phyloP scores from a whole-genome alignment of 371 early-diverging fungal genomes.

The Mucor indicus region DNA sequence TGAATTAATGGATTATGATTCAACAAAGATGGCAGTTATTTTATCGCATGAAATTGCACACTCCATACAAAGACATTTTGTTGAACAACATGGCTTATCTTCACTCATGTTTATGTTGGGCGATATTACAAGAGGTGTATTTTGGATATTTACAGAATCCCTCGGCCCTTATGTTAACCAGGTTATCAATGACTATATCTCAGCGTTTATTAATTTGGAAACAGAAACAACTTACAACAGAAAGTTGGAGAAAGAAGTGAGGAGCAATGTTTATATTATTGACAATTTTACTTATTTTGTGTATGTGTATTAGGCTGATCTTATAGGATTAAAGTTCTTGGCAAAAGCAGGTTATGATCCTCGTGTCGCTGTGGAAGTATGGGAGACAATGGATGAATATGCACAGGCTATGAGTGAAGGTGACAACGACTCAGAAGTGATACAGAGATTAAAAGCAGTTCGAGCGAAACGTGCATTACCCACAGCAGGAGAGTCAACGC shows the following conservation, averaged over 20 bases:
- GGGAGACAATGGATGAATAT: constrained; percentile 35
- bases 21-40: constrained; percentile 54
- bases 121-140: constrained; percentile 44
- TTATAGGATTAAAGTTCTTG: constrained; percentile 52
- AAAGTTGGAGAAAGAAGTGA: constrained; percentile 39
- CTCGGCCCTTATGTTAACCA: constrained; percentile 49
- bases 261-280: not conserved
- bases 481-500: constrained; percentile 6
- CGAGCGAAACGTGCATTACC: not conserved
- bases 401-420: not conserved
- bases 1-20: constrained; percentile 48
- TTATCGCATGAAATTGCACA: constrained; percentile 65
- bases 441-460: not conserved
- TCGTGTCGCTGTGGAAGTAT: constrained; percentile 40
- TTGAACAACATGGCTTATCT: constrained; percentile 57
- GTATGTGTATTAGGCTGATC: constrained; percentile 6
- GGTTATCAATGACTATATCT: constrained; percentile 41
- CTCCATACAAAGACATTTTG: constrained; percentile 59
- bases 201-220: constrained; percentile 28
- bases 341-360: constrained; percentile 58
- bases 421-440: not conserved
- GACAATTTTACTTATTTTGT: not conserved
- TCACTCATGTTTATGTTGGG: constrained; percentile 45
- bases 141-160: constrained; percentile 47
- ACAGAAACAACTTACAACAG: constrained; percentile 43